Percentiles rank a stretch among this genome's conserved stretches.
phyloP scores from a whole-genome alignment of 805 yeast species.

The Naumovozyma baii region DNA sequence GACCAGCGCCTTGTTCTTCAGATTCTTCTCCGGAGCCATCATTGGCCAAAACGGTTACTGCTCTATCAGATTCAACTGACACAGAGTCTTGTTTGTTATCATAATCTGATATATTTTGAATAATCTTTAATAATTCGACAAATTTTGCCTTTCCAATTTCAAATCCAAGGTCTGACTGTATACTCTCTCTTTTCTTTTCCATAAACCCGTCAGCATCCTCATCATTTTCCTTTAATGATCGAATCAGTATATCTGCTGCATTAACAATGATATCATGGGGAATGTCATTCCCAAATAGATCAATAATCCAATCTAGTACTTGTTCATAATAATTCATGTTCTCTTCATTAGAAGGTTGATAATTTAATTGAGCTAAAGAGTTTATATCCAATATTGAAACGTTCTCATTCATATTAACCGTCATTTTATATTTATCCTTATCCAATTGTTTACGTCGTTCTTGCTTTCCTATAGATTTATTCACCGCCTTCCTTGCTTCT shows the following conservation, averaged over 20 bases:
- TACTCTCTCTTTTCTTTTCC: slow-evolving; percentile 35
- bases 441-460: not conserved
- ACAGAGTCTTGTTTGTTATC: slow-evolving; percentile 6
- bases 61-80: slow-evolving; percentile 31
- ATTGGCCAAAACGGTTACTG: slow-evolving; percentile 37
- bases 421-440: slow-evolving; percentile 4
- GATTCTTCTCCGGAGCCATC: slow-evolving; percentile 35
- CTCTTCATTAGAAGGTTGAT: slow-evolving; percentile 51
- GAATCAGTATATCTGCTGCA: slow-evolving; percentile 21
- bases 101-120: slow-evolving; percentile 46
- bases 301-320: slow-evolving; percentile 51
- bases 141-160: slow-evolving; percentile 31
- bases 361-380: slow-evolving; percentile 42
- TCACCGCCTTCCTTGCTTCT: slow-evolving; percentile 12
- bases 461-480: slow-evolving; percentile 12
- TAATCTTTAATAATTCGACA: slow-evolving; percentile 35
- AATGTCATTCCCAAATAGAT: slow-evolving; percentile 55
- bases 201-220: slow-evolving; percentile 10
- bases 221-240: slow-evolving; percentile 14
- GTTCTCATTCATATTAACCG: slow-evolving; percentile 1
- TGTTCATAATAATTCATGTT: slow-evolving; percentile 44
- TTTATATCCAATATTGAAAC: slow-evolving; percentile 30
- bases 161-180: slow-evolving; percentile 40
- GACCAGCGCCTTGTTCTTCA: slow-evolving; percentile 17
- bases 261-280: slow-evolving; percentile 55